Evolutionary conservation across 1,139 yeast genomes (phyloP), one percentile per base, ranked within the genome.

Genomic region (Candida smagusa): DNA sequence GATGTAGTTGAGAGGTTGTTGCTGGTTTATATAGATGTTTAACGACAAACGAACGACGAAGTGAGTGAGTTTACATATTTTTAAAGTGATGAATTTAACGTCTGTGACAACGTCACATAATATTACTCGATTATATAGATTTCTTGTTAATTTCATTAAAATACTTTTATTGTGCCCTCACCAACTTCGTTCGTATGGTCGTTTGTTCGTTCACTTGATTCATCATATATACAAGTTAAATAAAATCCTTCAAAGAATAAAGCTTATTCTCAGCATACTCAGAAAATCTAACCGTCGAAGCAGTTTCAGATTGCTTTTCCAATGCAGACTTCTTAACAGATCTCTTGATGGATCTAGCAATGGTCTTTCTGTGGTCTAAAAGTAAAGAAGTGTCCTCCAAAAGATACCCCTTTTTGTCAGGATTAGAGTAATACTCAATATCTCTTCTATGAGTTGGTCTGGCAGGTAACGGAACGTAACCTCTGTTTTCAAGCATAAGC

Each of bases 401-500:
- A 51, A 90, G 66, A 56, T 87, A 90, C 3, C 98, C 97, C 47
- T 89, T 76, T 55, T 79, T 81, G 28, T 72, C 81, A 6, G 76
- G 74, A 57, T 79, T 75, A 33, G 92, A 77, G 63, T 92, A 92
- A 61, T 72, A 88, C 44, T 77, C 79, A 43, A 92, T 81, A 53
- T 84, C 89, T 65, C 87, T 83, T 62, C 87, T 79, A 49, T 78
- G 81, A 7, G 83, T 84, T 19, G 98, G 98, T 61, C 90, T 78
- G 3, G 97, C 94, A 37, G 79, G 81, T 46, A 88, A 63, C 22
- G 97, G 97, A 19, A 90, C 64, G 47, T 89, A 79, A 13, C 94
- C 96, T 54, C 78, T 81, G 49, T 75, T 82, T 45, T 72, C 63
- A 37, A 84, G 59, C 50, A 81, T 83, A 57, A 80, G 72, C 36